Conservation (phyloP, 2,329 filamentous ascomycete species). For the Aureobasidium lini region DNA sequence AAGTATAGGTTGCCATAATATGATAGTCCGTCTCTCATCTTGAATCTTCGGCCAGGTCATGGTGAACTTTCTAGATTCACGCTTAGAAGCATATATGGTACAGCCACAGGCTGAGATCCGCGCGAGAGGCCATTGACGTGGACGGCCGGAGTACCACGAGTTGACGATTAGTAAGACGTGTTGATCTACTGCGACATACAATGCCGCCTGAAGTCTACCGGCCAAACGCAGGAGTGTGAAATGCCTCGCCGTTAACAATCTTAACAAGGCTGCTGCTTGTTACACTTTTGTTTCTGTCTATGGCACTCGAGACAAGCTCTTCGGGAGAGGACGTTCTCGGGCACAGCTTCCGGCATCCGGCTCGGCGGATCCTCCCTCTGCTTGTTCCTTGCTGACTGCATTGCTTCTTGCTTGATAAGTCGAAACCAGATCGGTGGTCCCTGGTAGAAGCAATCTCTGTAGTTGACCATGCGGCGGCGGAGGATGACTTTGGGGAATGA, state of each 20-base stretch:
- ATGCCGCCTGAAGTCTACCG: not conserved
- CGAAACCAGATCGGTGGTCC: no score
- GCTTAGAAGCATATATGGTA: not conserved
- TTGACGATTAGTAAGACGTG: not conserved
- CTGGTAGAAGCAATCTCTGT: no score
- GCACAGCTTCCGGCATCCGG: not conserved
- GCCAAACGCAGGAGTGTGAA: not conserved
- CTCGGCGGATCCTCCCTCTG: not conserved
- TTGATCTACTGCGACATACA: not conserved
- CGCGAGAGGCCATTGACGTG: no score
- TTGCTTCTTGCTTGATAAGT: not conserved
- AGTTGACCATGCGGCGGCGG: no score
- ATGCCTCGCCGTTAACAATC: not conserved
- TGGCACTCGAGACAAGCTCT: not conserved
- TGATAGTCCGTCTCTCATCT: not conserved
- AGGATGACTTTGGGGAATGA: no score
- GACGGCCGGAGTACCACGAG: not conserved
- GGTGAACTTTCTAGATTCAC: not conserved
- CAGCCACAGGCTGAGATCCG: not conserved
- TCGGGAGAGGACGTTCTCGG: not conserved
- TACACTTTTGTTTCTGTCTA: not conserved
- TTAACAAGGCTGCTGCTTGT: not conserved
- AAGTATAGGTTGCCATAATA: not conserved
- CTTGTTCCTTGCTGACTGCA: not conserved
- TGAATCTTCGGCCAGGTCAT: not conserved